Evolutionary conservation across 352 stramenopile species (phyloP), one percentile per base, ranked within the genome.

Genomic region (Globisporangium ultimum): DNA sequence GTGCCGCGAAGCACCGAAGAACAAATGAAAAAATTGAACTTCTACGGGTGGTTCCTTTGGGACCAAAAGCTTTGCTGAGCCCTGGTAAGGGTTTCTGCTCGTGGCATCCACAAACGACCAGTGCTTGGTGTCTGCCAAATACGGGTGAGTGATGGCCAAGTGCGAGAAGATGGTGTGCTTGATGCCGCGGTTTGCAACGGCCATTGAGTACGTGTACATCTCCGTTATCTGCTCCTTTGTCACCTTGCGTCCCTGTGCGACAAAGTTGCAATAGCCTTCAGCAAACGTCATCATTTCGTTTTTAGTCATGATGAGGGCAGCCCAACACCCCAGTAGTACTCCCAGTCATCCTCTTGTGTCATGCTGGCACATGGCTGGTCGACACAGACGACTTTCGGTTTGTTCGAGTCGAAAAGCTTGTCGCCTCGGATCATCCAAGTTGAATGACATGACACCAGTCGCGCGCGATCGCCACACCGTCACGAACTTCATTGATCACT

Each of bases 121-220:
- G 61, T 84, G 73, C 48, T 84, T 69, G 2, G 55, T 56, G 0
- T 45, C 48, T 9, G 61, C 58, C 21, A 77, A 38, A 18, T 67
- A 68, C 2, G 77, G 77, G 36, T 82, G 68, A 20, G 68, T 85
- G 12, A 69, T 40, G 22, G 71, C 74, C 45, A 87, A 55, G 48
- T 85, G 51, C 3, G 68, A 68, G 36, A 85, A 40, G n/a, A 80
- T 58, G 42, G 74, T 87, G 71, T 85, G 75, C 21, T 76, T 78
- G 41, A 87, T 80, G 28, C 59, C 65, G 38, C 82, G 66, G 52
- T 84, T 80, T 38, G 68, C 77, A 3, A 67, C 75, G 15, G 74
- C 72, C n/a, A 80, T 15, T 7, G 67, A 60, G 57, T 80, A 85
- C n/a, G 62, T 74, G 46, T 75, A 78, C 77, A 85, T 87, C 60